Percentiles rank a stretch among this genome's conserved stretches.
phyloP scores from a whole-genome alignment of 805 yeast species.

The Yamadazyma sp. region DNA sequence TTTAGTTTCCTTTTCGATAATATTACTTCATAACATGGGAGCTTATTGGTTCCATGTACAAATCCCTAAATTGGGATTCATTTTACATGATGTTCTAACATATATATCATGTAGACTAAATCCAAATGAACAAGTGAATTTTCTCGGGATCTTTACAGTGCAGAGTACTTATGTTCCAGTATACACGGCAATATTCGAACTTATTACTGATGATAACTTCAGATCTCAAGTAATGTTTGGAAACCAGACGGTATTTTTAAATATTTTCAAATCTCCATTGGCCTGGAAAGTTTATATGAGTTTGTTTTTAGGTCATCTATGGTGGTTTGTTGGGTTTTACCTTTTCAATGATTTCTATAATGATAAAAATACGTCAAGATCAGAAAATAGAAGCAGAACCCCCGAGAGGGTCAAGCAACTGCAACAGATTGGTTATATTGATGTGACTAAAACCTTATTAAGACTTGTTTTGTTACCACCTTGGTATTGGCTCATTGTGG shows the following conservation, averaged over 20 bases:
- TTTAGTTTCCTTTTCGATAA: constrained; percentile 23
- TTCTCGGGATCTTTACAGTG: constrained; percentile 8
- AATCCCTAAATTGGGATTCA: constrained; percentile 20
- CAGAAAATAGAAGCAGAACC: constrained; percentile 12
- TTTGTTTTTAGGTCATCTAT: constrained; percentile 24
- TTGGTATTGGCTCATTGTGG: constrained; percentile 30
- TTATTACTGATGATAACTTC: constrained; percentile 5
- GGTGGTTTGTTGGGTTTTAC: constrained; percentile 28
- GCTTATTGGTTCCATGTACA: constrained; percentile 14
- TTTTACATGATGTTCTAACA: constrained; percentile 23
- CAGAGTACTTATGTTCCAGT: constrained; percentile 8
- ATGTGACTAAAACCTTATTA: constrained; percentile 11
- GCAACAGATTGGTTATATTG: constrained; percentile 4
- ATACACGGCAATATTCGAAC: constrained; percentile 5
- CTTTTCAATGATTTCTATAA: constrained; percentile 9
- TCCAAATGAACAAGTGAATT: constrained; percentile 16
- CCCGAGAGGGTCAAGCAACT: constrained; percentile 11
- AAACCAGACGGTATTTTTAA: constrained; percentile 3
- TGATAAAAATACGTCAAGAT: constrained; percentile 17
- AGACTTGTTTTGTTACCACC: constrained; percentile 25
- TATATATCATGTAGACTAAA: constrained; percentile 28
- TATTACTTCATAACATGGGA: constrained; percentile 17
- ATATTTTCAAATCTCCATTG: constrained; percentile 9
- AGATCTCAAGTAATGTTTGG: constrained; percentile 6
- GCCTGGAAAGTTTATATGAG: constrained; percentile 16